Evolutionary conservation across 305 asterid species (phyloP).

Genomic region (Coffea humblotiana): DNA sequence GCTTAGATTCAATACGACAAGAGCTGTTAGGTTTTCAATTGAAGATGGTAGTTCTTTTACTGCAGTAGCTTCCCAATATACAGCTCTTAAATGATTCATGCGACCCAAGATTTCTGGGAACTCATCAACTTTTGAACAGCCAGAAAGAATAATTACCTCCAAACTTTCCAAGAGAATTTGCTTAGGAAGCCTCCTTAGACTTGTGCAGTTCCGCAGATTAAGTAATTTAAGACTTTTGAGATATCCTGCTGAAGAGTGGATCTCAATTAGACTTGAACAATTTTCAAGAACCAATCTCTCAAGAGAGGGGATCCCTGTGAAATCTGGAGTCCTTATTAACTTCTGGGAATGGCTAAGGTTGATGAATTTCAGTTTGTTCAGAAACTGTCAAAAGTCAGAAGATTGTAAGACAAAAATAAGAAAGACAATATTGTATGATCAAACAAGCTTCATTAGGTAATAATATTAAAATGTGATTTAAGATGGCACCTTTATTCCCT

Average conservation of each 20-base stretch:
- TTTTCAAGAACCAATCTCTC: conserved; percentile 21
- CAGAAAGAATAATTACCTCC: conserved; percentile 11
- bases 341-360: conserved; percentile 26
- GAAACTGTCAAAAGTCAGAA: neutral
- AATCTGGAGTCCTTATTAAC: conserved; percentile 16
- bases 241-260: conserved; percentile 21
- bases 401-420: neutral
- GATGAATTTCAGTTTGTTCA: conserved; percentile 24
- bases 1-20: neutral
- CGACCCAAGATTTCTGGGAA: conserved; percentile 20
- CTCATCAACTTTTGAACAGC: conserved; percentile 12
- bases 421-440: neutral
- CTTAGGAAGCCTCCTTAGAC: conserved; percentile 13
- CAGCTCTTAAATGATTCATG: conserved; percentile 11
- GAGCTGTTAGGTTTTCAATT: conserved; percentile 14
- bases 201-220: conserved; percentile 23
- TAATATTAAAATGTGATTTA: too few species aligned
- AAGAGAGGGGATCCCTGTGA: conserved; percentile 27
- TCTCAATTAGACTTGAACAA: conserved; percentile 22
- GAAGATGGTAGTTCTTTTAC: conserved; percentile 22
- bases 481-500: conserved; percentile 11
- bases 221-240: conserved; percentile 20
- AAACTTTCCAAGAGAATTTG: neutral
- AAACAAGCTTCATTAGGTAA: neutral
- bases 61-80: conserved; percentile 16